These are phyloP conservation scores for Nakazawaea populi DNA, from an alignment of 805 yeast species.

Conservation along the genomic window DNA sequence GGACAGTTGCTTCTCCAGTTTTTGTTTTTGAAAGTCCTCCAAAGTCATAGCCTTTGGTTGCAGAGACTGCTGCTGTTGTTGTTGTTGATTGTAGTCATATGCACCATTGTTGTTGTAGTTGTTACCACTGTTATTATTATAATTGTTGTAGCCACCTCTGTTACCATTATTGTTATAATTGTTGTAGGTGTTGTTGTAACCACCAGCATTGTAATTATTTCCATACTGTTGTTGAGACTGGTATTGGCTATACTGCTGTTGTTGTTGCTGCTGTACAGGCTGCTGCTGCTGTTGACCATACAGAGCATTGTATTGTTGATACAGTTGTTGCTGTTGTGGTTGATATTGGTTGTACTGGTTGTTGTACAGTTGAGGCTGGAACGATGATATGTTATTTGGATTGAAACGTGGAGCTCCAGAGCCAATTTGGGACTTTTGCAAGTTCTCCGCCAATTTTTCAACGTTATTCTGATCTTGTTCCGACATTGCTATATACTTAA, in stretches of 20 bases:
- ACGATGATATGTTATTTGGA: conserved; percentile 43
- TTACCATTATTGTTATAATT: conserved; percentile 22
- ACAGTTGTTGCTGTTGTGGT: conserved; percentile 20
- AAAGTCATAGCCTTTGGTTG: conserved; percentile 58
- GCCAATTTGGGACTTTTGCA: conserved; percentile 20
- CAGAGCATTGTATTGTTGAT: conserved; percentile 20
- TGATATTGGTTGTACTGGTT: conserved; percentile 21
- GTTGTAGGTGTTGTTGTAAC: conserved; percentile 19
- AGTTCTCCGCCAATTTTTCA: conserved; percentile 25
- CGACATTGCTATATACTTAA: too few species aligned
- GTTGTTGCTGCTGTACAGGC: conserved; percentile 13
- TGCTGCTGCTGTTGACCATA: conserved; percentile 14
- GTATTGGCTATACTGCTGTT: conserved; percentile 17
- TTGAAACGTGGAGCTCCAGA: conserved; percentile 30
- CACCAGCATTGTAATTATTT: conserved; percentile 14
- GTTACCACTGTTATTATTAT: conserved; percentile 11
- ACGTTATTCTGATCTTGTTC: conserved; percentile 8
- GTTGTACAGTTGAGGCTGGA: conserved; percentile 37
- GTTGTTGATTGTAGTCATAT: conserved; percentile 16
- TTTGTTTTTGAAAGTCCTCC: conserved; percentile 76
- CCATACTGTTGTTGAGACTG: conserved; percentile 21
- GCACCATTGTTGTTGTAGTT: conserved; percentile 12
- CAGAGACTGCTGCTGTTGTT: conserved; percentile 15
- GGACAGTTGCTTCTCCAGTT: conserved; percentile 34
- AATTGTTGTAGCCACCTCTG: conserved; percentile 9